These are phyloP conservation scores for Mortierella sp. DNA, from an alignment of 371 early-diverging fungal genomes.

Conservation along the genomic window DNA sequence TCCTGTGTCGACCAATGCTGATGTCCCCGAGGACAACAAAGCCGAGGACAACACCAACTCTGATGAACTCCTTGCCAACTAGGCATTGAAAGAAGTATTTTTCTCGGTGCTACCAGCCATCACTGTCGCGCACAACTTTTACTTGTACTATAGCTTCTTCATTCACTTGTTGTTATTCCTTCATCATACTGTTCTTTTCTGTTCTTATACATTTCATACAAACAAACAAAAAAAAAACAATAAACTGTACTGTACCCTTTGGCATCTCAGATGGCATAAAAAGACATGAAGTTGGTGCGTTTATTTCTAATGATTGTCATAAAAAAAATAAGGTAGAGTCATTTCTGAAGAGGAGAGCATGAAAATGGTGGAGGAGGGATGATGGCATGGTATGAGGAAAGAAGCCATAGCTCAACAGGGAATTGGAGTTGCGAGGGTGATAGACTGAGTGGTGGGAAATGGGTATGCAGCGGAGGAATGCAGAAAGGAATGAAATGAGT, in stretches of 20 bases:
- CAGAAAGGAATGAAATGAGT: background rate
- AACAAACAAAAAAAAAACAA: background rate
- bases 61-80: background rate
- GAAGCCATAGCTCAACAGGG: background rate
- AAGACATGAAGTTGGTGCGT: background rate
- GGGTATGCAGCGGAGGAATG: background rate
- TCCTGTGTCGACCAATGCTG: constrained; percentile 35
- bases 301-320: background rate
- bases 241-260: background rate
- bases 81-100: background rate
- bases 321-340: background rate
- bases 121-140: background rate
- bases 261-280: background rate
- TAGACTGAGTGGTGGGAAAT: no score
- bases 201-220: background rate
- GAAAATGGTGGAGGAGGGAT: background rate
- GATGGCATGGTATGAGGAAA: background rate
- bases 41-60: constrained; percentile 5
- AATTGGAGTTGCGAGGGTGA: background rate
- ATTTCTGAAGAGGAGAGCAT: background rate
- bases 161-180: background rate
- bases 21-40: constrained; percentile 15
- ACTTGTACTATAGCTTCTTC: constrained; percentile 1
- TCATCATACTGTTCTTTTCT: background rate
- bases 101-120: background rate